Conservation (phyloP, 2,329 filamentous ascomycete genomes). For the Paraphaeosphaeria sporulosa region DNA sequence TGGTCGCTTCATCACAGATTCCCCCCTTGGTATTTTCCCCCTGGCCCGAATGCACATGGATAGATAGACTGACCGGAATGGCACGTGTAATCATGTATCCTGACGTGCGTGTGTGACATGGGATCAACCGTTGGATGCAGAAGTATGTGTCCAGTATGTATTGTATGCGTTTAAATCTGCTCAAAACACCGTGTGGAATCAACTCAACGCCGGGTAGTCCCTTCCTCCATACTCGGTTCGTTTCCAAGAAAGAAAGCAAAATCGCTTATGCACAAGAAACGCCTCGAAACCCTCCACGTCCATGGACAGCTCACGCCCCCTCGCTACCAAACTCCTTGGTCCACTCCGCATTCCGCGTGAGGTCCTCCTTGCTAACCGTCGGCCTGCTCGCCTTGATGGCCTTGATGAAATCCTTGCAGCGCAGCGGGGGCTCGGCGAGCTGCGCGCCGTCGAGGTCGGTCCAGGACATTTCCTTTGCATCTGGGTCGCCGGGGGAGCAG, state of each 20-base stretch:
- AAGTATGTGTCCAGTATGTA: too few species aligned
- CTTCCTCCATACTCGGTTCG: not conserved
- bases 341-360: slow-evolving; percentile 88
- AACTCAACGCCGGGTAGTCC: slow-evolving; percentile 11
- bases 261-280: slow-evolving; percentile 9
- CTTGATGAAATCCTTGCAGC: slow-evolving; percentile 91
- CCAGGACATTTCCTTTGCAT: slow-evolving; percentile 93
- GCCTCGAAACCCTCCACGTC: not conserved
- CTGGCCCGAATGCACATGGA: slow-evolving; percentile 1
- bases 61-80: slow-evolving; percentile 6
- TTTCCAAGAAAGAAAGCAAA: not conserved
- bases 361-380: slow-evolving; percentile 87
- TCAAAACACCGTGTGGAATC: too few species aligned
- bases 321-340: slow-evolving; percentile 96
- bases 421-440: slow-evolving; percentile 84
- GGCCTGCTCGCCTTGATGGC: slow-evolving; percentile 88
- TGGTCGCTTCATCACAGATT: slow-evolving; percentile 29
- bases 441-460: slow-evolving; percentile 84
- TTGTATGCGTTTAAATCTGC: too few species aligned
- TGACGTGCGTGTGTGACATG: not conserved
- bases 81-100: not conserved
- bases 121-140: too few species aligned
- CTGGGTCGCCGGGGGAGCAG: slow-evolving; percentile 88
- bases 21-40: slow-evolving; percentile 18
- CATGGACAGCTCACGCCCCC: too few species aligned